Conservation (phyloP, 176 grass and related monocot genomes). For the Hordeum marinum region DNA sequence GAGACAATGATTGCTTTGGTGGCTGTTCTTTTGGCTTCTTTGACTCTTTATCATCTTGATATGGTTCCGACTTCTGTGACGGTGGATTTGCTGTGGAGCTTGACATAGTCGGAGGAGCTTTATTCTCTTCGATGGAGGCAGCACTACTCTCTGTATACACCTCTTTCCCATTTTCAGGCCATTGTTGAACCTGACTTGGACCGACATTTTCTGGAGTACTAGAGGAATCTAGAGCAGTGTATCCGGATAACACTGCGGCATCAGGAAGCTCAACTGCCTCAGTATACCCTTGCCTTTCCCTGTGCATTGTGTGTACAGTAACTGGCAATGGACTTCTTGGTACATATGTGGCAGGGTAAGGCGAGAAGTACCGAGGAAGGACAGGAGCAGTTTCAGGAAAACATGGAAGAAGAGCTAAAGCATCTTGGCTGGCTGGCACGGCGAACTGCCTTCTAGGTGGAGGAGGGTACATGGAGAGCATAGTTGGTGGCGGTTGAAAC, state of each 20-base stretch:
- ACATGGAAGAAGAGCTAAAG: conserved; percentile 28
- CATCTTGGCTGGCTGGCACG: conserved; percentile 21
- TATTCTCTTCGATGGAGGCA: conserved; percentile 12
- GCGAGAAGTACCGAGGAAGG: conserved; percentile 32
- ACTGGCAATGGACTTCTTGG: conserved; percentile 20
- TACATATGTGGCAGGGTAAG: conserved; percentile 35
- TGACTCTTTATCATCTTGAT: conserved; percentile 1
- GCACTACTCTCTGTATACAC: neutral
- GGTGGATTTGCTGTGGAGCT: neutral
- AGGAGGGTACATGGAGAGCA: conserved; percentile 42
- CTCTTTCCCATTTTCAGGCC: conserved; percentile 15
- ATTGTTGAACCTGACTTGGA: conserved; percentile 3
- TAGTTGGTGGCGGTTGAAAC: conserved; percentile 35
- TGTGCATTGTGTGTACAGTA: conserved; percentile 23
- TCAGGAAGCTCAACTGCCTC: conserved; percentile 21
- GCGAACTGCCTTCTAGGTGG: conserved; percentile 32
- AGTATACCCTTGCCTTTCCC: conserved; percentile 15
- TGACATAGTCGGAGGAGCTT: neutral
- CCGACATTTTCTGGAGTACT: neutral
- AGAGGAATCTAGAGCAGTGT: conserved; percentile 12
- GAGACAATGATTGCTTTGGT: neutral
- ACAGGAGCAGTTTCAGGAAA: conserved; percentile 28
- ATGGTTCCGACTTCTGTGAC: neutral
- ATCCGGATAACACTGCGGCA: conserved; percentile 20
- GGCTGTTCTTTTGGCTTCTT: conserved; percentile 14